Conservation (phyloP, 768 basidiomycete species). For the Hericium rajendrae region DNA sequence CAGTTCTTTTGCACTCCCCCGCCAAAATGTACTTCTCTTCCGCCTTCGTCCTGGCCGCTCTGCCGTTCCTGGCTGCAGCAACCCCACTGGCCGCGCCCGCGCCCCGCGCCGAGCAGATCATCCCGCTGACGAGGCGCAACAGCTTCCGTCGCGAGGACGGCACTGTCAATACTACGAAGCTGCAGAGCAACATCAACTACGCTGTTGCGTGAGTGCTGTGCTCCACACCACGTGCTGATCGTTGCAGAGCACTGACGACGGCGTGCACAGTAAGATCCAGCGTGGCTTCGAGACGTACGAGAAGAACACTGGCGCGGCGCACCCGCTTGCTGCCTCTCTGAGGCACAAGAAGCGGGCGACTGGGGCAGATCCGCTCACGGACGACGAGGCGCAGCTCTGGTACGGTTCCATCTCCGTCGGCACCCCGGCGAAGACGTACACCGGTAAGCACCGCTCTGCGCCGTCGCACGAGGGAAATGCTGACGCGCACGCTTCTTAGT, state of each 20-base stretch:
- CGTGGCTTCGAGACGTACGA: slow-evolving; percentile 4
- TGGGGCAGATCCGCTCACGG: slow-evolving; percentile 1
- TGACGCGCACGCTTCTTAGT: slow-evolving; percentile 9
- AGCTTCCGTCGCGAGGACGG: background rate
- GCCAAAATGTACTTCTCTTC: background rate
- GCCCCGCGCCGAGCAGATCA: background rate
- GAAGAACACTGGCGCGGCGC: slow-evolving; percentile 7
- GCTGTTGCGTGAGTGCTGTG: background rate
- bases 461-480: background rate
- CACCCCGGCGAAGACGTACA: slow-evolving; percentile 8
- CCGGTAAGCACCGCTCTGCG: background rate
- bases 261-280: slow-evolving; percentile 7
- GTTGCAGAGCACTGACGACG: too few species aligned
- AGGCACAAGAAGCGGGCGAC: slow-evolving; percentile 1
- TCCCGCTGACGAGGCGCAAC: slow-evolving; percentile 3
- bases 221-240: background rate
- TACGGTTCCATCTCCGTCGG: slow-evolving; percentile 12
- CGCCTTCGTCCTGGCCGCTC: slow-evolving; percentile 17
- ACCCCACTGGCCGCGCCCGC: background rate
- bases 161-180: background rate
- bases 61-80: slow-evolving; percentile 3
- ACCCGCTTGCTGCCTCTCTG: background rate
- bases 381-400: slow-evolving; percentile 5
- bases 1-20: background rate
- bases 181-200: background rate